A percentile compares a stretch with the other conserved stretches of the same genome.
These are phyloP conservation scores for Amesomyces nigricolor DNA, from an alignment of 2,329 filamentous ascomycete species.

Conservation along the genomic window DNA sequence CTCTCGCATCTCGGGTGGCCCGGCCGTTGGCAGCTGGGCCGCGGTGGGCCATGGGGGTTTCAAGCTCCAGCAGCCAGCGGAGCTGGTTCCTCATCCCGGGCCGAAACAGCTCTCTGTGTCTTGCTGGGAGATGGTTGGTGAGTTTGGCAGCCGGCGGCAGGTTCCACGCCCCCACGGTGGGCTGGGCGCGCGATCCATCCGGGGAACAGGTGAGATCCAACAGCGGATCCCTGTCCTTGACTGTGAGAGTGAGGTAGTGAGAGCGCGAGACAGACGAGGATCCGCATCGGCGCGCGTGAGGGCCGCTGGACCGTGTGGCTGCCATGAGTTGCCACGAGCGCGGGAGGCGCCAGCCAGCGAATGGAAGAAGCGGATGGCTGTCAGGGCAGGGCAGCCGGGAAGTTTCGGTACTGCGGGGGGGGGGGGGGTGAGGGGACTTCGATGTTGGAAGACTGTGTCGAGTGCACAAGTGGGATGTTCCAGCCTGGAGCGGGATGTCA, in stretches of 20 bases:
- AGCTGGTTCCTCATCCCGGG: not conserved
- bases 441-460: no score
- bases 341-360: not conserved
- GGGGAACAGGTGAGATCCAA: not conserved
- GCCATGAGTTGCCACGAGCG: not conserved
- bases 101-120: not conserved
- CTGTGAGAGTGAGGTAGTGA: no score
- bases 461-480: not conserved
- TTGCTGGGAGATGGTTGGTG: no score
- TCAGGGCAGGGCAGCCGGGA: not conserved
- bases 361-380: not conserved
- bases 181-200: not conserved
- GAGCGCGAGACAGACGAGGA: not conserved
- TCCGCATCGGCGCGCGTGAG: slow-evolving; percentile 1
- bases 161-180: not conserved
- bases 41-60: not conserved
- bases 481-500: not conserved
- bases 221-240: no score
- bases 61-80: slow-evolving; percentile 5
- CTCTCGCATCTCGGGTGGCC: slow-evolving; percentile 2
- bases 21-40: slow-evolving; percentile 8
- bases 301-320: slow-evolving; percentile 16
- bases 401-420: slow-evolving; percentile 4
- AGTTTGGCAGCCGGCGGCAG: not conserved
- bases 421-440: not conserved